phyloP scores from a whole-genome alignment of 345 rosid species.

The Carallia brachiata region DNA sequence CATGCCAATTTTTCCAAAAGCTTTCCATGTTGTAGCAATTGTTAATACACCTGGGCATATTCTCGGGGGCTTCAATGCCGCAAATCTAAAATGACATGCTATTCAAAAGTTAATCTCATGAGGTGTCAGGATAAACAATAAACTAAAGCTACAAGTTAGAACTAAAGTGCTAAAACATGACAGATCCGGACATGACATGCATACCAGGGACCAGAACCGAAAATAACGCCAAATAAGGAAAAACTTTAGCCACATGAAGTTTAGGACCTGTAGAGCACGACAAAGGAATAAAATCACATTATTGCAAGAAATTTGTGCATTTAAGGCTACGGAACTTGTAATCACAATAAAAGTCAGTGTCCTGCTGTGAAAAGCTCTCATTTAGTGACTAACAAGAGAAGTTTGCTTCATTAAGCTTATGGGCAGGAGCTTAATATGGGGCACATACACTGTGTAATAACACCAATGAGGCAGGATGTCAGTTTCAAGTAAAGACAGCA shows the following conservation, averaged over 20 bases:
- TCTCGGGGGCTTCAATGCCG: slow-evolving; percentile 87
- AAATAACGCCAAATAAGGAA: slow-evolving; percentile 94
- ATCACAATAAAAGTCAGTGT: no score
- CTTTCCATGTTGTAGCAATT: slow-evolving; percentile 84
- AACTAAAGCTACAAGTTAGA: not conserved
- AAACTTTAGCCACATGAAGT: slow-evolving; percentile 98
- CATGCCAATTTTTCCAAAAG: slow-evolving; percentile 99
- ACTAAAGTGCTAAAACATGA: slow-evolving; percentile 10
- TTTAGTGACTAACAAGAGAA: no score
- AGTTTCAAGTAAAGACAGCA: no score
- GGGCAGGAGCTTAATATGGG: no score
- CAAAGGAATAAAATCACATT: not conserved
- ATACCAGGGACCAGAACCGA: slow-evolving; percentile 95
- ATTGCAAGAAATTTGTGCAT: no score
- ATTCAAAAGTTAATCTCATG: not conserved
- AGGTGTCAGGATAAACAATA: not conserved
- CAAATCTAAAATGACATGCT: slow-evolving; percentile 43
- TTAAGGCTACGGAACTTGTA: no score
- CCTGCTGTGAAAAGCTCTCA: no score
- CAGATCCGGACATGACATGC: slow-evolving; percentile 10
- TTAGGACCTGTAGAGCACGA: slow-evolving; percentile 62
- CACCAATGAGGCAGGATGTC: no score
- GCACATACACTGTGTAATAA: no score
- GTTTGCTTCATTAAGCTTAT: no score
- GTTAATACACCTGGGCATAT: slow-evolving; percentile 91